phyloP scores from a whole-genome alignment of 192 early-diverging fungal species.

The Oehlia diaphana region DNA sequence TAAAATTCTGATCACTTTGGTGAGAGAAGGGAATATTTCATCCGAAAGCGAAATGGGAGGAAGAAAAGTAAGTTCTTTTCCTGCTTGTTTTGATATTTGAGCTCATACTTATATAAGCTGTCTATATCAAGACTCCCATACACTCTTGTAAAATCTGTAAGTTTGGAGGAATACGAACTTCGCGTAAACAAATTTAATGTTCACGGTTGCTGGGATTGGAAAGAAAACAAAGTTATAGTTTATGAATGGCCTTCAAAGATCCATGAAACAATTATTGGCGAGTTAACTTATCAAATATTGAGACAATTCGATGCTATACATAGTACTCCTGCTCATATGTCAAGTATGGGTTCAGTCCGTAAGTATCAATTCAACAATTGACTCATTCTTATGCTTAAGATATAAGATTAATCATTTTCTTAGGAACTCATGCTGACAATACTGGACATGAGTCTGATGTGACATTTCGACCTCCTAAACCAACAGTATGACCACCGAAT shows the following conservation, averaged over 20 bases:
- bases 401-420: constrained; percentile 9
- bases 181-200: background rate
- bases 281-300: background rate
- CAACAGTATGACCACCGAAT: background rate
- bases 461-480: constrained; percentile 1
- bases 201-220: constrained; percentile 3
- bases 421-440: constrained; percentile 2
- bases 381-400: background rate
- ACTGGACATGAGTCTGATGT: background rate
- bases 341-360: background rate
- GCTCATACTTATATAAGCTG: background rate
- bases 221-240: background rate
- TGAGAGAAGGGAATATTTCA: too few relatives aligned
- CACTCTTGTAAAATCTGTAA: background rate
- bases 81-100: too few relatives aligned
- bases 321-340: background rate
- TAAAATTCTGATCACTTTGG: too few relatives aligned
- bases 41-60: too few relatives aligned
- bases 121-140: constrained; percentile 22
- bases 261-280: background rate
- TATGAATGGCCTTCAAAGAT: background rate
- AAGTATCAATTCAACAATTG: constrained; percentile 10
- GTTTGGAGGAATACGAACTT: constrained; percentile 17
- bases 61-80: too few relatives aligned
- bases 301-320: background rate